phyloP scores from a whole-genome alignment of 2,329 filamentous ascomycete genomes.

The Aspergillus melleus region DNA sequence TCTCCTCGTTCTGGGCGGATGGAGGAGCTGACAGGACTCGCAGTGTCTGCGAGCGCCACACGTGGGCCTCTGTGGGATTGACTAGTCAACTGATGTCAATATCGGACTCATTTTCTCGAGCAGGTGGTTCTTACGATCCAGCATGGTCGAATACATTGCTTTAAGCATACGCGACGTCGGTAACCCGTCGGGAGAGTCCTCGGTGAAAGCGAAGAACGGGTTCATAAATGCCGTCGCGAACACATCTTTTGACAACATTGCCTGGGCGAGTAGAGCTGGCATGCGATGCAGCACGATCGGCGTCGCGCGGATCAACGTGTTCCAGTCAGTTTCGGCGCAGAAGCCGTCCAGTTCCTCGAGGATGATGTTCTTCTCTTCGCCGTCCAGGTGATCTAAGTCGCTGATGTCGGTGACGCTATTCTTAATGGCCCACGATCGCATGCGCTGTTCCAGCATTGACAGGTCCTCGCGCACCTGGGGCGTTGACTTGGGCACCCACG shows the following conservation, averaged over 20 bases:
- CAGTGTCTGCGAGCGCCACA: slow-evolving; percentile 23
- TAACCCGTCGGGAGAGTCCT: not conserved
- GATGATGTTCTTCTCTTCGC: not conserved
- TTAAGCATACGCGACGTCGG: not conserved
- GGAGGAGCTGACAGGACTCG: slow-evolving; percentile 14
- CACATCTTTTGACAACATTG: slow-evolving; percentile 3
- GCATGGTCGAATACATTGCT: slow-evolving; percentile 6
- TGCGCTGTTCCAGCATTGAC: not conserved
- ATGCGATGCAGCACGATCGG: not conserved
- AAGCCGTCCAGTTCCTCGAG: slow-evolving; percentile 3
- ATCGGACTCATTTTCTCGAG: not conserved
- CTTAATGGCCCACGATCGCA: slow-evolving; percentile 8
- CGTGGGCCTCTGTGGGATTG: slow-evolving; percentile 16
- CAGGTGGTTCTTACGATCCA: slow-evolving; percentile 1
- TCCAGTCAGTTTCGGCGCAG: slow-evolving; percentile 4
- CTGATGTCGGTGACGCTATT: not conserved
- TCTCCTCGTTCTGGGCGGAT: not conserved
- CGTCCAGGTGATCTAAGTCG: not conserved
- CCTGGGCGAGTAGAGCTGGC: slow-evolving; percentile 1
- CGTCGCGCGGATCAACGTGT: not conserved
- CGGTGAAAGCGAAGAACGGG: slow-evolving; percentile 10
- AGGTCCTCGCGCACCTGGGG: slow-evolving; percentile 5
- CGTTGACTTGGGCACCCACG: slow-evolving; percentile 3
- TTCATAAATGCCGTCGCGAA: slow-evolving; percentile 6
- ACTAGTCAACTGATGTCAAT: slow-evolving; percentile 7